Base-by-base conservation (phyloP, 2,329 filamentous ascomycete genomes). In the Pyricularia sp. region DNA sequence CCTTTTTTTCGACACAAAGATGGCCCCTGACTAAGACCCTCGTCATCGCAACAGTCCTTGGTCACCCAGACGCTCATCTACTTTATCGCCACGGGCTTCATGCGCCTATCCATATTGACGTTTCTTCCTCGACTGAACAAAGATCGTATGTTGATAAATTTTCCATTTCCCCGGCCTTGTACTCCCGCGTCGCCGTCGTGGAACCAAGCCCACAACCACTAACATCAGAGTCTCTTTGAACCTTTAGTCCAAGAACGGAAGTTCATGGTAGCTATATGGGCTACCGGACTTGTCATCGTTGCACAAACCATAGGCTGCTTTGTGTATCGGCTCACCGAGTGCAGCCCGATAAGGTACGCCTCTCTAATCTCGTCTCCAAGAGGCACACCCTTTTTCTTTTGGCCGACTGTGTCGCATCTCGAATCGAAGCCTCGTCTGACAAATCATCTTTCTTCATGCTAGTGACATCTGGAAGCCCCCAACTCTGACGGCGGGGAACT, bases 41-140 rank as follows among this genome's bases (percentile, higher is more conserved):
- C 25, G 25, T 17, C 59, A 26, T 26, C 58, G 26, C 59, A 26
- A 63, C 59, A 63, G 59, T 6, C 69, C 28, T 26, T 75, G 9
- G 42, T 59, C 7, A 71, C 70, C 36, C 73, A 74, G 65, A 73
- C 68, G 10, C 69, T 76, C 17, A 31, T 77, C 31, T 76, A 77
- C 70, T 76, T 80, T 68, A 73, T 76, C 69, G 73, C 71, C 2
- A 73, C 77, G 0, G 77, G 76, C 20, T 69, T 77, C 4, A 74
- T 79, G 28, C 73, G 78, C 64, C 68, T 79, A 20, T 74, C 77
- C 2, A 77, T 80, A 36, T 72, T 77, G 10, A 75, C 76, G 7
- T 79, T 80, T 69, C 70, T 79, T 14, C 74, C 75, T 11, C 75
- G 78, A n/a, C 72, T 80, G 17, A 72, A 71, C 65, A 76, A 75